Evolutionary conservation across 2,329 filamentous ascomycete species (phyloP), one percentile per base, ranked within the genome.

Genomic region (Huntiella omanensis): DNA sequence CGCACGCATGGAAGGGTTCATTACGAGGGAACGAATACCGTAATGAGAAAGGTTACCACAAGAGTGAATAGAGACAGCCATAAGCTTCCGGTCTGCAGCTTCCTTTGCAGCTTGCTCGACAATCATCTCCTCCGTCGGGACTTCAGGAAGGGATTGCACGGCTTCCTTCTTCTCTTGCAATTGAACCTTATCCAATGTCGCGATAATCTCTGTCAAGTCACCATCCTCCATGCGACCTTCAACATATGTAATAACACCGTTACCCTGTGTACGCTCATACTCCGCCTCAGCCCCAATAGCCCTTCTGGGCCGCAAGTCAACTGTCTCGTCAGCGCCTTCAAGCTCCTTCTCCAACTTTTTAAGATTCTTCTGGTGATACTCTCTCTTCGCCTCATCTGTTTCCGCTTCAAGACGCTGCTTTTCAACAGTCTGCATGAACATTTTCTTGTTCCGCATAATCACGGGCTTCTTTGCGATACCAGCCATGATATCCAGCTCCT

Each of bases 41-140:
- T 92, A 87, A 60, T 98, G 91, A 1, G 92, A 82, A n/a, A 98
- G 75, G 54, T 98, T 96, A 22, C 91, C 91, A 58, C 91, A 98
- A 0, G 88, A 96, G 60, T 98, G 91, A 13, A 98, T 83, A 0
- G 91, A 96, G 28, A 96, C 79, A 12, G 88, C 83, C 79, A 95
- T 86, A 34, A 92, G 67, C 48, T 61, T 56, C 5, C 42, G 44
- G 15, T 40, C 28, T 15, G 32, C 44, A 41, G 58, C 50, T 4
- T 53, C 47, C 39, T 52, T 50, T 39, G 54, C 52, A 22, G 54
- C 50, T 33, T 49, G 51, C 34, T 55, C 52, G n/a, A 22, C 36
- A 8, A 37, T 35, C 7, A 39, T 42, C 11, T 33, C 17, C 13
- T 51, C 47, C 4, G 43, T 44, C 35, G 56, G 12, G 46, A 48